Evolutionary conservation across 2,329 filamentous ascomycete genomes (phyloP).

Genomic region (Helminthosporium solani): DNA sequence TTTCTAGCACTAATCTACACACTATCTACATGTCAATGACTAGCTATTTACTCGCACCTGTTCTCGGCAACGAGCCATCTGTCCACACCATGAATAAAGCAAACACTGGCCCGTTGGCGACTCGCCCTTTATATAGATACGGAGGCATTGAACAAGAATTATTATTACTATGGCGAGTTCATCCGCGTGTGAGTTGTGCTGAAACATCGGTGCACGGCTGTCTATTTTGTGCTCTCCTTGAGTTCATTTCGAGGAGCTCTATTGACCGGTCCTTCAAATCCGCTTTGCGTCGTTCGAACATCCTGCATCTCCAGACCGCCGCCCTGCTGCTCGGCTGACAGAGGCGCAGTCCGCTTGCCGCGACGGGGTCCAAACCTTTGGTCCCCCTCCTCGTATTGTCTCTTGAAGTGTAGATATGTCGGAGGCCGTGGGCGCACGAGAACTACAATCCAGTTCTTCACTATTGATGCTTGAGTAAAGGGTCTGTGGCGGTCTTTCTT

Average conservation of each 20-base stretch:
- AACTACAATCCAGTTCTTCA: constrained; percentile 79
- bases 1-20: too few species aligned
- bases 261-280: constrained; percentile 38
- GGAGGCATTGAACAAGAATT: constrained; percentile 7
- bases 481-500: constrained; percentile 90
- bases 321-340: constrained; percentile 54
- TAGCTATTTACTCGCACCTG: too few species aligned
- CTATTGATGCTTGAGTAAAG: constrained; percentile 74
- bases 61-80: too few species aligned
- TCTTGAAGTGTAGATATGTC: constrained; percentile 87
- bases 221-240: constrained; percentile 15
- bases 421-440: constrained; percentile 81
- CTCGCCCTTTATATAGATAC: constrained; percentile 3
- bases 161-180: constrained; percentile 6
- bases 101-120: constrained; percentile 6
- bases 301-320: constrained; percentile 71
- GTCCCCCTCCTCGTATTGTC: constrained; percentile 73
- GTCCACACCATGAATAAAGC: constrained; percentile 1
- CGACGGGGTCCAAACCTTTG: constrained; percentile 71
- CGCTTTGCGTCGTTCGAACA: constrained; percentile 20
- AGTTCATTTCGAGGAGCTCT: constrained; percentile 18
- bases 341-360: constrained; percentile 52
- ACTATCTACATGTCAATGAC: too few species aligned
- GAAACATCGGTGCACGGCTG: background rate
- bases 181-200: constrained; percentile 5